Percentiles rank a stretch among this genome's conserved stretches.
phyloP scores from a whole-genome alignment of 208 protist genomes.

The Naegleria fowleri region DNA sequence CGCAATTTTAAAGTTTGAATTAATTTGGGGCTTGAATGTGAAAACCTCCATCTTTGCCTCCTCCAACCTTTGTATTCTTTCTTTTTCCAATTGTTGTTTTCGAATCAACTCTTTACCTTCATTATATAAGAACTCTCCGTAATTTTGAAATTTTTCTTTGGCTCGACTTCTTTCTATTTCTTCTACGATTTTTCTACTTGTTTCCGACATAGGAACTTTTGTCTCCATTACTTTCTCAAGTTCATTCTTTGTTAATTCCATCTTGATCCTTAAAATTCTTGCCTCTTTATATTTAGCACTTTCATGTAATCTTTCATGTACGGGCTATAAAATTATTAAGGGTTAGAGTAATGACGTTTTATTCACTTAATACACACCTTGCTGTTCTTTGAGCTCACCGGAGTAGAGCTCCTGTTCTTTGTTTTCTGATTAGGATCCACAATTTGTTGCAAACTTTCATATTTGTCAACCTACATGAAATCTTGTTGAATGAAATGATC shows the following conservation, averaged over 20 bases:
- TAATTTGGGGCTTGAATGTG: conserved; percentile 16
- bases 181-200: not conserved
- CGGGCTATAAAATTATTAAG: not conserved
- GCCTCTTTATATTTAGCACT: conserved; percentile 14
- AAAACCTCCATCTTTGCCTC: not conserved
- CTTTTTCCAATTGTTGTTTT: not conserved
- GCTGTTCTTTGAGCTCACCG: not conserved
- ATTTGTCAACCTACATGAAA: not conserved
- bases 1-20: not conserved
- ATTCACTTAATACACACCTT: not conserved
- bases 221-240: not conserved
- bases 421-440: not conserved
- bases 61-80: not conserved
- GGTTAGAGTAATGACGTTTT: not conserved
- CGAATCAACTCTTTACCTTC: not conserved
- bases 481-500: too few relatives aligned
- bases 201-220: not conserved
- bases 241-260: not conserved
- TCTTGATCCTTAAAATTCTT: not conserved
- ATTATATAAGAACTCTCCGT: conserved; percentile 20
- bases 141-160: not conserved
- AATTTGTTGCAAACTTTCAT: not conserved
- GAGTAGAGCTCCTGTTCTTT: not conserved
- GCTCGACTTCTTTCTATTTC: conserved; percentile 7
- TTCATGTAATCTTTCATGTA: conserved; percentile 11